These are phyloP conservation scores for Aphanomyces euteiches DNA, from an alignment of 352 stramenopile genomes.

Conservation along the genomic window DNA sequence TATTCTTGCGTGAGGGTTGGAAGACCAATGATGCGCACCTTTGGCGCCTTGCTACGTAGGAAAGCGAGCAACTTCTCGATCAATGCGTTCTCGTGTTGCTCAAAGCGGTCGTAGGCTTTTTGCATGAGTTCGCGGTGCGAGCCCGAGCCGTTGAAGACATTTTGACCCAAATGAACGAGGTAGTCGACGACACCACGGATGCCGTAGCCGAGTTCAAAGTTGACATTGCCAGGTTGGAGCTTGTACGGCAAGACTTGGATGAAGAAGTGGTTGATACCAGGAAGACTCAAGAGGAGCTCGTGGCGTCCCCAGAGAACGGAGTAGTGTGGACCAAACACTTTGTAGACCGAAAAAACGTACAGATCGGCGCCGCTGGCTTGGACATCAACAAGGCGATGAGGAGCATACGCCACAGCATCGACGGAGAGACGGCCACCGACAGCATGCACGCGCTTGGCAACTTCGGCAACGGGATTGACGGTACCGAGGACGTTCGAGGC, in stretches of 20 bases:
- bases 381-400: slow-evolving; percentile 30
- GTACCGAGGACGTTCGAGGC: slow-evolving; percentile 31
- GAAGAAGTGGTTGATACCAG: slow-evolving; percentile 27
- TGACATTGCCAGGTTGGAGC: slow-evolving; percentile 30
- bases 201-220: slow-evolving; percentile 24
- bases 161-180: slow-evolving; percentile 12
- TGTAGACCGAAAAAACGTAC: slow-evolving; percentile 32
- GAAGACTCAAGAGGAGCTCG: slow-evolving; percentile 24
- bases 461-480: slow-evolving; percentile 20
- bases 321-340: slow-evolving; percentile 34
- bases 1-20: neutral
- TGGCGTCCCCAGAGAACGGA: slow-evolving; percentile 27
- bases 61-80: slow-evolving; percentile 12
- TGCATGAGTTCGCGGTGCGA: slow-evolving; percentile 11
- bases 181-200: slow-evolving; percentile 15
- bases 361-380: slow-evolving; percentile 26
- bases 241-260: slow-evolving; percentile 26
- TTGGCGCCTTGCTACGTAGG: neutral
- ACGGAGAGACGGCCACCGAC: slow-evolving; percentile 20
- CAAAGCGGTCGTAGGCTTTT: slow-evolving; percentile 23
- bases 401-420: slow-evolving; percentile 31
- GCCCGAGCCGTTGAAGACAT: neutral
- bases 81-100: slow-evolving; percentile 17
- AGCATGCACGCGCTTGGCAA: slow-evolving; percentile 14
- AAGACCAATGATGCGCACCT: slow-evolving; percentile 13